Evolutionary conservation across 1,139 yeast species (phyloP), one percentile per base, ranked within the genome.

Genomic region (Yamadazyma dendronema): DNA sequence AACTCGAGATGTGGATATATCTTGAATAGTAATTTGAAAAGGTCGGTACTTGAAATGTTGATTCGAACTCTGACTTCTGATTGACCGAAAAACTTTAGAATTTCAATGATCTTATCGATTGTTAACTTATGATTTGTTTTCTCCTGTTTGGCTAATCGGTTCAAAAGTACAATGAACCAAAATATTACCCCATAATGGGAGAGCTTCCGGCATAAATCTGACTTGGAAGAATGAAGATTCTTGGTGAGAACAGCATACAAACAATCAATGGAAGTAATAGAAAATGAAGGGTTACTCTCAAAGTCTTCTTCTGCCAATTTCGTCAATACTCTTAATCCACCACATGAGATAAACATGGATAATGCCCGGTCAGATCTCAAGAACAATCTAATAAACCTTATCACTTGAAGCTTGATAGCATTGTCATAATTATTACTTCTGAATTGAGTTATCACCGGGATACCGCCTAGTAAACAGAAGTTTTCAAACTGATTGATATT

Each of bases 401-500:
- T 74, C 6, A 77, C 76, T 46, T 71, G 72, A 12, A 59, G 44
- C 36, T 81, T 62, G 3, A 74, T 62, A 8, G 53, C 57, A 5
- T 53, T 38, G 15, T 65, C 65, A 44, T 60, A 67, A 2, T 66
- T 60, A 17, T 57, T 57, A 25, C 60, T 61, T 11, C 74, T 56
- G 43, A 76, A 70, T 36, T 67, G 68, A 0, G 76, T 66, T 1
- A 79, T 56, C 15, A 67, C 53, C 0, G 83, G 79, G 15, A 80
- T 69, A 0, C 85, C 85, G 3, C 84, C 84, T 33, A 78, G 56
- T 25, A 75, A 56, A 43, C 81, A 73, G 41, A 77, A 74, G 48
- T 67, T 75, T 41, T 76, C 81, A 44, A 75, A 62, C 28, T 65
- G 68, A 8, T 58, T 56, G 3, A 54, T 41, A 44, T 65, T 60